Evolutionary conservation across 2,329 filamentous ascomycete genomes (phyloP), one percentile per base, ranked within the genome.

Genomic region (Cordyceps cateniannulata): DNA sequence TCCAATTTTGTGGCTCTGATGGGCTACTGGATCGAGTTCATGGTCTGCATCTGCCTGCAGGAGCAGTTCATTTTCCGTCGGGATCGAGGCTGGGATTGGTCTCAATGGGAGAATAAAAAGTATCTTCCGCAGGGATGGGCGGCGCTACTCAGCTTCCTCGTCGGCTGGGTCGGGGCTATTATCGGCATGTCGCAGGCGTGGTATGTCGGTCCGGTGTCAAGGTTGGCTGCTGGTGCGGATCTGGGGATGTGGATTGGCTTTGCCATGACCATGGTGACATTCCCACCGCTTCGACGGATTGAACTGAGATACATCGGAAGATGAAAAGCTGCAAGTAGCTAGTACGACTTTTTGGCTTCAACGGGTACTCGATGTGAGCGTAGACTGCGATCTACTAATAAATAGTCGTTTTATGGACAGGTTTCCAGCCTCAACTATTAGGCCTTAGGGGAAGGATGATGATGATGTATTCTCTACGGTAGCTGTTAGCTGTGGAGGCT

Each of bases 171-270:
- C 3, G 71, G 85, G n/a, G 77, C 84, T 1, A 71, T 86, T 1
- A 80, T 84, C 0, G 79, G 81, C 7, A 85, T 86, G 79, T 77
- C 75, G 2, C 81, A 85, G 67, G 79, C 76, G 1, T 86, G 83
- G 82, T 86, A 80, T 59, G 77, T 78, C 4, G 84, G 84, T 0
- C 83, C 83, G 0, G 79, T 86, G 63, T 83, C 83, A 0, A 69
- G 74, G 67, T 74, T 83, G 32, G 85, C 85, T 2, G 63, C 59
- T 80, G 84, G 45, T 71, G 76, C 61, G 68, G 76, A 73, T 27
- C 76, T 73, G 54, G 84, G 83, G 22, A 71, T 80, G 38, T 78
- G 77, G 4, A 85, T 90, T 65, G 87, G 89, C 70, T 70, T 89
- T 52, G 87, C 79, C 0, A 89, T 90, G 69, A 78, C 75, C 1